Base-by-base conservation (phyloP, 2,329 filamentous ascomycete species). In the Cryoendolithus antarcticus region DNA sequence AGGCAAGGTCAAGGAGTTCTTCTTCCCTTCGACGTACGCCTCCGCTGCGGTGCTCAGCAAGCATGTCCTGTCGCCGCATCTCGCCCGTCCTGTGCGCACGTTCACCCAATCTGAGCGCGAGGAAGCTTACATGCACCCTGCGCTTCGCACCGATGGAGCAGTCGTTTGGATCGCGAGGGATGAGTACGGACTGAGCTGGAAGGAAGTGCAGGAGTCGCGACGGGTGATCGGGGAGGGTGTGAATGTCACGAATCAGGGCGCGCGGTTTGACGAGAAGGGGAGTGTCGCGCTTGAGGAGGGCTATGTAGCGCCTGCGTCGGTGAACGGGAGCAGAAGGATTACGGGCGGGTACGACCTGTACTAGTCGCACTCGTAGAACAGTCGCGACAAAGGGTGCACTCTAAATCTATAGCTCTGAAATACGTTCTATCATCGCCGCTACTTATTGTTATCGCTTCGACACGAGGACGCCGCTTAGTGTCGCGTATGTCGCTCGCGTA, bases 91-190 rank as follows among this genome's bases (percentile, higher is more conserved):
- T 44, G 42, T 41, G 1, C 55, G 47, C 11, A 44, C 47, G n/a
- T 56, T 52, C 38, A 51, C 52, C 6, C 42, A 45, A 9, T 34
- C 48, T 29, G 47, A 65, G 29, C 56, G 57, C 30, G 57, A 60
- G 37, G 56, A 62, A 33, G 65, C 65, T 6, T 69, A 58, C 47
- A 55, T 64, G 37, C 62, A 67, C 44, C 65, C 64, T 3, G 62
- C 62, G 1, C 55, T 67, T 30, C 62, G 57, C 1, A 54, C 52
- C 4, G 54, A 60, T n/a, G 55, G 54, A 1, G 63, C 63, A 1
- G 52, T 57, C 2, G 46, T 67, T n/a, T 68, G 65, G 65, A 60
- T 67, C 32, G 60, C 62, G 4, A 52, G 45, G 11, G 65, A 68
- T 40, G 57, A 62, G 21, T 61, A 62, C 50, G 63, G 63, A 2